These are phyloP conservation scores for Fragilariopsis cylindrus DNA, from an alignment of 108 stramenopile species.

Conservation along the genomic window DNA sequence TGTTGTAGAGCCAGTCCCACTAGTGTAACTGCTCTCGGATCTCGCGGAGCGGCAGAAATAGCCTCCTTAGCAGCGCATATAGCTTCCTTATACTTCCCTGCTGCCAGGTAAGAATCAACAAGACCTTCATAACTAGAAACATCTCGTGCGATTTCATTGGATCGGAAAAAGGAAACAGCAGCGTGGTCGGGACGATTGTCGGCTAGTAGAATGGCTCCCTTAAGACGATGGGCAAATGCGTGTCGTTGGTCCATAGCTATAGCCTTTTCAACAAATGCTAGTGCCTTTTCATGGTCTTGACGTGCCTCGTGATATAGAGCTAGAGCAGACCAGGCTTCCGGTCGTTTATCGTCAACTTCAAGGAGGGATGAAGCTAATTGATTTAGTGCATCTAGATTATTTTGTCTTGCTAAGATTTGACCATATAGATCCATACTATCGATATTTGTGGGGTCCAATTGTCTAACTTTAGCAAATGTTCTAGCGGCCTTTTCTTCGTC, in stretches of 20 bases:
- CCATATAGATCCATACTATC: slow-evolving; percentile 82
- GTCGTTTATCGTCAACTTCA: slow-evolving; percentile 71
- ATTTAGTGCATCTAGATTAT: slow-evolving; percentile 54
- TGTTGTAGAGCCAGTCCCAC: slow-evolving; percentile 80
- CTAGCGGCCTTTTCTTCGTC: slow-evolving; percentile 54
- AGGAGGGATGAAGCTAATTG: slow-evolving; percentile 63
- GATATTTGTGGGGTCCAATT: slow-evolving; percentile 46
- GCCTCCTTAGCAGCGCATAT: slow-evolving; percentile 82
- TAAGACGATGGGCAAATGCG: slow-evolving; percentile 70
- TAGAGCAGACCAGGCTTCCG: slow-evolving; percentile 77
- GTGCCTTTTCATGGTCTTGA: slow-evolving; percentile 70
- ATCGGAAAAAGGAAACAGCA: slow-evolving; percentile 71
- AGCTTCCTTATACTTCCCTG: slow-evolving; percentile 76
- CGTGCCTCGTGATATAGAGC: slow-evolving; percentile 75
- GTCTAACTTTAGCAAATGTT: slow-evolving; percentile 53
- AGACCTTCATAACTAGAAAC: slow-evolving; percentile 78
- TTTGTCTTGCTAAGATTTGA: slow-evolving; percentile 54
- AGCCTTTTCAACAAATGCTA: slow-evolving; percentile 78
- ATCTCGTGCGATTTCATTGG: slow-evolving; percentile 72
- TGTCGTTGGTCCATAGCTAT: slow-evolving; percentile 76
- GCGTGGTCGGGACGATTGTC: slow-evolving; percentile 79
- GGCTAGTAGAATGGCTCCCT: slow-evolving; percentile 70
- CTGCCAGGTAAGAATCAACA: slow-evolving; percentile 75
- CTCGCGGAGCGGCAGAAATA: slow-evolving; percentile 66
- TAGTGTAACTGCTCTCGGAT: slow-evolving; percentile 77